These are phyloP conservation scores for Oryza rufipogon DNA, from an alignment of 176 grass and related monocot genomes.

Conservation along the genomic window DNA sequence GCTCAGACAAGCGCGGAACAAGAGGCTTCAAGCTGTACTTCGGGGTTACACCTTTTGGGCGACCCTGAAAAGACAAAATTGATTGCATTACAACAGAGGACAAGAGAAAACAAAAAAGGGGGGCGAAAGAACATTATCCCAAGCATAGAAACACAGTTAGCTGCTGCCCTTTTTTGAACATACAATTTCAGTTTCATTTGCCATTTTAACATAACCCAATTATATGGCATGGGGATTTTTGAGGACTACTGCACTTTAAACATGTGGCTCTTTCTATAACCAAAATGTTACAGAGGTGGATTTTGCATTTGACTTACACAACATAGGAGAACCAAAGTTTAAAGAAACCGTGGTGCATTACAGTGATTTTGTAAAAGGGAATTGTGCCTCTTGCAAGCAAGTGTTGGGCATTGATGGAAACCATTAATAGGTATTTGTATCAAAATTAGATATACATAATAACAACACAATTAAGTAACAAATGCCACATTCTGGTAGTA, in stretches of 20 bases:
- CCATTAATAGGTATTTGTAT: neutral
- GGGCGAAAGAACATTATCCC: neutral
- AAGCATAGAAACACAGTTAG: neutral
- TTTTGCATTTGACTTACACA: neutral
- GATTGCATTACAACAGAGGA: neutral
- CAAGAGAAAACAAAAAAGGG: neutral
- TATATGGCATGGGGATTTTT: neutral
- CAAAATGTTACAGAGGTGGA: neutral
- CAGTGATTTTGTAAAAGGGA: neutral
- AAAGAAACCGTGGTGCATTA: neutral
- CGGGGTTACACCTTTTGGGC: conserved; percentile 68
- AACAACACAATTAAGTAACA: neutral
- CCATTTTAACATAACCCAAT: neutral
- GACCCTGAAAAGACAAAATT: conserved; percentile 51
- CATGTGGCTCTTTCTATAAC: neutral
- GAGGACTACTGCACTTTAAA: neutral
- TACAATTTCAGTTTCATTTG: neutral
- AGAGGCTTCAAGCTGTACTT: conserved; percentile 80
- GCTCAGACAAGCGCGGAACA: conserved; percentile 60
- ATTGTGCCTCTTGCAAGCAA: neutral
- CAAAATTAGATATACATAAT: too few species aligned
- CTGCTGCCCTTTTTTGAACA: neutral
- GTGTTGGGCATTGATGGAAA: neutral
- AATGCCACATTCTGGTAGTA: neutral
- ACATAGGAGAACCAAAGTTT: neutral